Percentiles rank a stretch among this genome's conserved stretches.
Conservation (phyloP, 139 green algal genomes). For the Chlorella sp. region DNA sequence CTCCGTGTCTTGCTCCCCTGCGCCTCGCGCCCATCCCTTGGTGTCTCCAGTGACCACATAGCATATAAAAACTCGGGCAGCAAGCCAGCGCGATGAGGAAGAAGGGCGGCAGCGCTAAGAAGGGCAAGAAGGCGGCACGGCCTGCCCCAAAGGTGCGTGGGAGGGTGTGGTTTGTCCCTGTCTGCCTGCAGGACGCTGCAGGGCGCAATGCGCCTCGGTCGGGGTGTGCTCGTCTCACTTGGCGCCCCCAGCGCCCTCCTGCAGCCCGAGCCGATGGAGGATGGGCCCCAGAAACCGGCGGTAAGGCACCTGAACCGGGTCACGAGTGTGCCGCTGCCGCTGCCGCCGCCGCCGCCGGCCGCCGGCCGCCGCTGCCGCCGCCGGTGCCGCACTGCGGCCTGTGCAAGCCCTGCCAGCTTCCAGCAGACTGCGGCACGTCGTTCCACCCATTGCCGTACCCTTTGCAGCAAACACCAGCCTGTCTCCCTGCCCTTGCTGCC, state of each 20-base stretch:
- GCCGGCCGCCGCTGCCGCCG: background rate
- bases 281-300: conserved; percentile 25
- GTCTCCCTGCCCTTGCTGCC: background rate
- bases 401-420: background rate
- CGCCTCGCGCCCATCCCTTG: too few species aligned
- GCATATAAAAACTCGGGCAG: background rate
- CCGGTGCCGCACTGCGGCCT: too few species aligned
- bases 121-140: conserved; percentile 16
- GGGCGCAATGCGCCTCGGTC: too few species aligned
- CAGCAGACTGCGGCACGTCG: too few species aligned
- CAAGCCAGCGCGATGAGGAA: conserved; percentile 9
- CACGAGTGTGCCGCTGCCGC: background rate
- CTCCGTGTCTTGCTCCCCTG: too few species aligned
- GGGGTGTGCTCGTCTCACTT: background rate
- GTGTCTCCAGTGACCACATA: background rate
- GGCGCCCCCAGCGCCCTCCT: background rate
- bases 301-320: background rate
- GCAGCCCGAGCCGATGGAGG: conserved; percentile 14
- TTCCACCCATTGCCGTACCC: too few species aligned
- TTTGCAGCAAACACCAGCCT: too few species aligned
- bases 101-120: conserved; percentile 32
- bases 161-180: background rate
- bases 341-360: background rate
- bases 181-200: background rate
- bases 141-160: conserved; percentile 12